Conservation (phyloP, 1,284 basidiomycete genomes). For the Sporisorium exsertum region DNA sequence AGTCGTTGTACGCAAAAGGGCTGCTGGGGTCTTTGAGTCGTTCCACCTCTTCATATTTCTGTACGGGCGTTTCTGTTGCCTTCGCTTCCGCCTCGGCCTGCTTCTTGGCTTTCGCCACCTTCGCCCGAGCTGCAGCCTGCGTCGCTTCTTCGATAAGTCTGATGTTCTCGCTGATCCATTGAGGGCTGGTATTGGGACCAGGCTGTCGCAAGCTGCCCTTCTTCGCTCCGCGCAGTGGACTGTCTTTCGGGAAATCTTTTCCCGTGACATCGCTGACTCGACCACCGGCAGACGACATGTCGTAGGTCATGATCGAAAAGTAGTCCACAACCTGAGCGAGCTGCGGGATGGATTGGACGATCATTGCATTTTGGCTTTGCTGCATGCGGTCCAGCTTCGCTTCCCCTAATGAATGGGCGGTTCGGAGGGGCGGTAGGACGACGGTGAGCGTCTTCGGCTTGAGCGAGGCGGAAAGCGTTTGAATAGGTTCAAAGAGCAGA, state of each 20-base stretch:
- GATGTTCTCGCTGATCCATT: constrained; percentile 46
- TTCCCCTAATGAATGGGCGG: constrained; percentile 15
- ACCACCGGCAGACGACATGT: constrained; percentile 41
- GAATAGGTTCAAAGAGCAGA: constrained; percentile 45
- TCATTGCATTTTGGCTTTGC: constrained; percentile 37
- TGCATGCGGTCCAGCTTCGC: constrained; percentile 14
- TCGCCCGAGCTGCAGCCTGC: constrained; percentile 9
- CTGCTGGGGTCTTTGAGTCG: constrained; percentile 30
- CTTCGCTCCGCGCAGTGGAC: constrained; percentile 41
- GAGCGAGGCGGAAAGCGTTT: constrained; percentile 6
- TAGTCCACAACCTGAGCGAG: constrained; percentile 43
- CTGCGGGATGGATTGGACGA: constrained; percentile 40
- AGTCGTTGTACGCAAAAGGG: constrained; percentile 25
- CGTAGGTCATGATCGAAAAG: constrained; percentile 57
- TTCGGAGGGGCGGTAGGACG: constrained; percentile 45
- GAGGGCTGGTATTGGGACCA: constrained; percentile 48
- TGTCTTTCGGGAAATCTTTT: constrained; percentile 32
- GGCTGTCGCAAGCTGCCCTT: constrained; percentile 37
- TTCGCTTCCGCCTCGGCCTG: constrained; percentile 1
- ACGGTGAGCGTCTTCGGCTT: constrained; percentile 22
- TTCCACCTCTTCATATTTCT: constrained; percentile 10
- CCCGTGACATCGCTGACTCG: constrained; percentile 12
- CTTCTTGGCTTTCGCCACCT: constrained; percentile 2
- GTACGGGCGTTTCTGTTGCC: too few species aligned
- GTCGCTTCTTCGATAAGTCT: constrained; percentile 18